Evolutionary conservation across 805 yeast genomes (phyloP), one percentile per base, ranked within the genome.

Genomic region (Pichia paraexigua): DNA sequence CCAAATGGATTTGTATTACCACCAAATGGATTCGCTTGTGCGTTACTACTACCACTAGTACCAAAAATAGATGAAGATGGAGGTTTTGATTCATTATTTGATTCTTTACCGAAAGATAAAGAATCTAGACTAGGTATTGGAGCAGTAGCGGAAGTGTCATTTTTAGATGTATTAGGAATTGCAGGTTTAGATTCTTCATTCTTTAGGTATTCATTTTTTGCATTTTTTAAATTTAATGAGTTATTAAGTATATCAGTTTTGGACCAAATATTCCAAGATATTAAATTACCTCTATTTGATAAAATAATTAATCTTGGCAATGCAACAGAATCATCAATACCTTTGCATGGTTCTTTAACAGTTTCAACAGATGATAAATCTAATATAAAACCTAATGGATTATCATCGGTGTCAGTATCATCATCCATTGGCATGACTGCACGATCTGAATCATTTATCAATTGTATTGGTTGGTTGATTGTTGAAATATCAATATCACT

Each of bases 371-470:
- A 69, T 12, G 75, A 69, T 15, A 82, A 58, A 62, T 88, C 95
- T 7, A 87, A 46, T 0, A 79, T 80, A 12, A 86, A 56, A 6
- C 96, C 96, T 22, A 86, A 69, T 0, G 92, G 82, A 9, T 85
- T 76, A 15, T 85, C 77, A 59, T 88, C 95, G 47, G 77, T 83
- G 45, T 77, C 83, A 0, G 83, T 70, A 2, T 73, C 82, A 10
- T 79, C 83, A 60, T 79, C 79, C 58, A 87, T 70, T 1, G 96
- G 96, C 55, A 88, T 70, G 25, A 80, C 75, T 0, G 96, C 95
- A 47, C 86, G 74, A 58, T 79, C 80, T 5, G 82, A 71, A 60
- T 90, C 97, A 58, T 85, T 85, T 3, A 76, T 65, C 10, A 82
- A 82, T 30, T 69, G 69, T 1, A 83, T 60, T 3, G 71, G 61